A percentile compares a stretch with the other conserved stretches of the same genome.
These are phyloP conservation scores for Penicillium palitans DNA, from an alignment of 2,329 filamentous ascomycete genomes.

Conservation along the genomic window DNA sequence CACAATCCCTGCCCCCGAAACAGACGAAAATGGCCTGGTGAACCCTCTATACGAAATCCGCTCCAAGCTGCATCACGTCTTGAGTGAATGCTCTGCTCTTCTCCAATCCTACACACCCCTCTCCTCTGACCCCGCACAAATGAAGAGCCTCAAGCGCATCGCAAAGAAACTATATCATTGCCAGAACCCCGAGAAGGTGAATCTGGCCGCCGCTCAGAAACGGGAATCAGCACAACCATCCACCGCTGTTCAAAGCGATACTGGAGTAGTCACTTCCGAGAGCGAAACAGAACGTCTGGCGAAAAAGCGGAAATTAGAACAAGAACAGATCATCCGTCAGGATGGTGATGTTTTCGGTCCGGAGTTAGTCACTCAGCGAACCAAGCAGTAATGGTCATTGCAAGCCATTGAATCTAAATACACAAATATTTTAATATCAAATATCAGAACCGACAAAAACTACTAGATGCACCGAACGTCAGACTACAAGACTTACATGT, in stretches of 20 bases:
- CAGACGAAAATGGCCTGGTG: constrained; percentile 8
- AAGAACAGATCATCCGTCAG: constrained; percentile 24
- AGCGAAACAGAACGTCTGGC: constrained; percentile 40
- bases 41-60: constrained; percentile 37
- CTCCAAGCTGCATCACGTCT: constrained; percentile 38
- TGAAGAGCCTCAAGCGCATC: constrained; percentile 47
- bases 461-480: background rate
- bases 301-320: constrained; percentile 44
- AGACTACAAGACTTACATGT: no score
- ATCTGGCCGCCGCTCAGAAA: constrained; percentile 44
- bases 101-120: constrained; percentile 43
- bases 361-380: constrained; percentile 38
- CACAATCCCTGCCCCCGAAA: constrained; percentile 9
- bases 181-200: constrained; percentile 50
- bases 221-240: constrained; percentile 38
- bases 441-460: background rate
- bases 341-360: constrained; percentile 39
- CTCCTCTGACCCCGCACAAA: constrained; percentile 40
- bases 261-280: constrained; percentile 32
- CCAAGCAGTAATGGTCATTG: constrained; percentile 22
- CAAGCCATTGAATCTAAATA: background rate
- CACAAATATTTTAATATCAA: background rate
- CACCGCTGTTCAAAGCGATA: constrained; percentile 18
- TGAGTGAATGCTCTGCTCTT: constrained; percentile 42
- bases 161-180: constrained; percentile 53